A percentile compares a stretch with the other conserved stretches of the same genome.
Conservation (phyloP, 108 stramenopile genomes). For the Nannochloropsis salina region DNA sequence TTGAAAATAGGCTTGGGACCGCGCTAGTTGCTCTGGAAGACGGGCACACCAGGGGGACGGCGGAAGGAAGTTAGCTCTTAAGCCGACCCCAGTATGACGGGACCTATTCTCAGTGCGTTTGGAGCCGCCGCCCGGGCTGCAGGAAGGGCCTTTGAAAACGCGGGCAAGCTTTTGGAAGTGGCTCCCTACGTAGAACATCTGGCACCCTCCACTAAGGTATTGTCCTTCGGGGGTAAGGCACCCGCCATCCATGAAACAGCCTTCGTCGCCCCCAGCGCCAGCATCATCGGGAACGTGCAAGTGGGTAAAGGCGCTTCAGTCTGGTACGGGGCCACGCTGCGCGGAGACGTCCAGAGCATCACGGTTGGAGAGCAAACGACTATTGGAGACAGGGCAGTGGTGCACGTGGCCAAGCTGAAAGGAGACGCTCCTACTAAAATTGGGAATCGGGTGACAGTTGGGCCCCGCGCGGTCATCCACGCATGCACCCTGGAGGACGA, state of each 20-base stretch:
- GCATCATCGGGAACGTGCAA: conserved; percentile 92
- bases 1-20: too few relatives aligned
- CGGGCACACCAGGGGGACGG: not conserved
- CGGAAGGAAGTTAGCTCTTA: not conserved
- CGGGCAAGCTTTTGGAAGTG: conserved; percentile 23
- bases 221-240: conserved; percentile 36
- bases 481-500: conserved; percentile 76
- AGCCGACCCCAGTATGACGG: not conserved
- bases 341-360: conserved; percentile 63
- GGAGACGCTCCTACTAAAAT: conserved; percentile 76
- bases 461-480: conserved; percentile 68
- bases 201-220: conserved; percentile 37
- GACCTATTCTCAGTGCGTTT: not conserved
- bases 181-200: conserved; percentile 30
- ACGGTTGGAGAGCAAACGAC: conserved; percentile 68
- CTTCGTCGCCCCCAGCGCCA: conserved; percentile 91
- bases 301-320: conserved; percentile 88
- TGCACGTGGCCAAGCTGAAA: conserved; percentile 88
- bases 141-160: conserved; percentile 28
- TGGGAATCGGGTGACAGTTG: conserved; percentile 73
- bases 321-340: conserved; percentile 92
- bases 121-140: not conserved
- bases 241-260: conserved; percentile 45
- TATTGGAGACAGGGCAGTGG: conserved; percentile 81
- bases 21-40: too few relatives aligned